Conservation (phyloP, 2,329 filamentous ascomycete genomes). For the Xylaria polymorpha region DNA sequence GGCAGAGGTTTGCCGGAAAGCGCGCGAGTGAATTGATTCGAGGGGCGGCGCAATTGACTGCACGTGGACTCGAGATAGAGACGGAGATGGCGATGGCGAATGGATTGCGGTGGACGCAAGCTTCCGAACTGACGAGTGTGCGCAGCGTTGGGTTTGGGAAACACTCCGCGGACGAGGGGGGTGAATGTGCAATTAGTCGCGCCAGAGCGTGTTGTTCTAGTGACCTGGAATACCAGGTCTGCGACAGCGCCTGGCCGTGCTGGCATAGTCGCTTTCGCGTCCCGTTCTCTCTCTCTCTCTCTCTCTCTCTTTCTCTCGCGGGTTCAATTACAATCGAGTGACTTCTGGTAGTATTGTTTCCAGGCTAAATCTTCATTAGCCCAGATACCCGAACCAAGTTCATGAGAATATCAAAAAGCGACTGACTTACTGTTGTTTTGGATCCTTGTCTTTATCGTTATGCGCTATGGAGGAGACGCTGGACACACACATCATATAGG, state of each 20-base stretch:
- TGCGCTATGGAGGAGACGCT: background rate
- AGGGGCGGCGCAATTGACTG: conserved; percentile 41
- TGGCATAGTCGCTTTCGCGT: conserved; percentile 40
- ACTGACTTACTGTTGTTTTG: background rate
- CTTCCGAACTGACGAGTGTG: conserved; percentile 41
- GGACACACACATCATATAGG: background rate
- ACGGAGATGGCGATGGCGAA: conserved; percentile 14
- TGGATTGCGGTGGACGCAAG: conserved; percentile 26
- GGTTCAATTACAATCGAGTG: conserved; percentile 21
- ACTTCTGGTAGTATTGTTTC: background rate
- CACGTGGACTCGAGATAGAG: conserved; percentile 5
- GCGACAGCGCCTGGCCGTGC: conserved; percentile 43
- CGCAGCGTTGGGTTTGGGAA: conserved; percentile 21
- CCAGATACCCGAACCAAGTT: background rate
- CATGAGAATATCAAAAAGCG: background rate
- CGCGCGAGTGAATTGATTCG: conserved; percentile 51
- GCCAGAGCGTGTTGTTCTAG: conserved; percentile 38
- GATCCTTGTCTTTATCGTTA: background rate
- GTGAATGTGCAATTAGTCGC: conserved; percentile 26
- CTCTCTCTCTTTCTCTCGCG: conserved; percentile 4
- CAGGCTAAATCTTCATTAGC: conserved; percentile 1
- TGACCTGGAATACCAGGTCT: conserved; percentile 40
- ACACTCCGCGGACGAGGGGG: conserved; percentile 10
- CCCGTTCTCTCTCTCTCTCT: background rate
- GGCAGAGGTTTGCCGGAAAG: conserved; percentile 66